These are phyloP conservation scores for Thecaphora thlaspeos DNA, from an alignment of 1,284 basidiomycete genomes.

Conservation along the genomic window DNA sequence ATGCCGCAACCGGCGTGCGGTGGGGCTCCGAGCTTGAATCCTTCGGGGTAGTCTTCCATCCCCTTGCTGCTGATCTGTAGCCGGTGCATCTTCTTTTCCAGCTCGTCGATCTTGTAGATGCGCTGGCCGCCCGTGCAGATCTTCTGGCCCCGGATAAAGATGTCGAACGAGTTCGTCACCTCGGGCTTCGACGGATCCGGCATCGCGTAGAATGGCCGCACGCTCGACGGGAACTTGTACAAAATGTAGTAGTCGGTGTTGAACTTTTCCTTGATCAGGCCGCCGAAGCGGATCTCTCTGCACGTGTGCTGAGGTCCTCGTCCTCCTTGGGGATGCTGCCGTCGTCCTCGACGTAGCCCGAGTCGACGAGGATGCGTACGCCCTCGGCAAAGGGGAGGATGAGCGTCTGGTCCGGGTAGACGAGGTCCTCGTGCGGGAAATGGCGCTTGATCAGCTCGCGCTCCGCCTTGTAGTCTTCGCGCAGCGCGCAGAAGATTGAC, in stretches of 20 bases:
- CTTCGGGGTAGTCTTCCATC: conserved; percentile 54
- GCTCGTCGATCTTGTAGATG: conserved; percentile 47
- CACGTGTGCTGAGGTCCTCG: conserved; percentile 67
- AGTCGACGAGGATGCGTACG: conserved; percentile 66
- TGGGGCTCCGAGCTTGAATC: conserved; percentile 53
- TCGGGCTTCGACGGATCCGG: conserved; percentile 62
- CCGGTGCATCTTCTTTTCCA: conserved; percentile 44
- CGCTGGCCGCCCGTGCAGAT: conserved; percentile 57
- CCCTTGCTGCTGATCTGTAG: conserved; percentile 42
- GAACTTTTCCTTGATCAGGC: conserved; percentile 85
- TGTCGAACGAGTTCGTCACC: conserved; percentile 54
- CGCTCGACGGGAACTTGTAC: conserved; percentile 64
- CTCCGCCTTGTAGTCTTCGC: conserved; percentile 29
- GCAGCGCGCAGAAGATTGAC: conserved; percentile 42
- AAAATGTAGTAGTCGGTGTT: conserved; percentile 71
- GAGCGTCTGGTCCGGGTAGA: conserved; percentile 59
- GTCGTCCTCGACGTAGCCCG: conserved; percentile 52
- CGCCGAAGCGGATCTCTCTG: conserved; percentile 87
- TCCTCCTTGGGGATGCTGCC: conserved; percentile 44
- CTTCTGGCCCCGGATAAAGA: conserved; percentile 55
- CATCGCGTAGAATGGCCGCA: conserved; percentile 82
- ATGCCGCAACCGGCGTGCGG: conserved; percentile 56
- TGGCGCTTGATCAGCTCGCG: conserved; percentile 38
- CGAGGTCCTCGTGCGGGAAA: conserved; percentile 47
- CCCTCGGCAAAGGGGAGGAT: conserved; percentile 80